phyloP scores from a whole-genome alignment of 129 eudicot genomes.

The Dittrichia graveolens region DNA sequence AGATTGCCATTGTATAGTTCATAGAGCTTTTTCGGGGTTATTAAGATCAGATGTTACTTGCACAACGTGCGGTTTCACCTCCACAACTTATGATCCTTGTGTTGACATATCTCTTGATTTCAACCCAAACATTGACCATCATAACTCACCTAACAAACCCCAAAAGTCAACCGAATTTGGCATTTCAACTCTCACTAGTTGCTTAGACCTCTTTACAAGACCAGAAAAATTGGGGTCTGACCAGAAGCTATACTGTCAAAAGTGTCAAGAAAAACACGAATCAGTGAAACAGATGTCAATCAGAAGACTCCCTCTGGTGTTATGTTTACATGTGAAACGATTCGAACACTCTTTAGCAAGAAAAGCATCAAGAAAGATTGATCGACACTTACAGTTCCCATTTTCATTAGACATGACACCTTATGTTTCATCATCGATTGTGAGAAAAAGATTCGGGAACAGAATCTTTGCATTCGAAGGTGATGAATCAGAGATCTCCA shows the following conservation, averaged over 20 bases:
- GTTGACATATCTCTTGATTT: conserved; percentile 71
- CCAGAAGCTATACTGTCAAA: conserved; percentile 60
- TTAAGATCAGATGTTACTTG: conserved; percentile 77
- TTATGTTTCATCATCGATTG: conserved; percentile 59
- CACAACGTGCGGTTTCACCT: conserved; percentile 67
- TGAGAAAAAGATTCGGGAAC: conserved; percentile 66
- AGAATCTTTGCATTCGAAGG: conserved; percentile 63
- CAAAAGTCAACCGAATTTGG: conserved; percentile 46
- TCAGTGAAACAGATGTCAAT: conserved; percentile 72
- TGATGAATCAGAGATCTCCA: conserved; percentile 57
- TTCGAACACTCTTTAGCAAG: conserved; percentile 61
- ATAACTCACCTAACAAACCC: conserved; percentile 39
- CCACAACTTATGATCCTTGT: conserved; percentile 75
- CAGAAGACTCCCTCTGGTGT: conserved; percentile 55
- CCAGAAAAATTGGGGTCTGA: conserved; percentile 72
- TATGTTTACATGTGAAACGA: conserved; percentile 67
- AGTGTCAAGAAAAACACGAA: conserved; percentile 56
- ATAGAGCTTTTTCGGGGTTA: conserved; percentile 65
- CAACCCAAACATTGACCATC: conserved; percentile 31
- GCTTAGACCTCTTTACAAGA: conserved; percentile 71
- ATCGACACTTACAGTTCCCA: conserved; percentile 63
- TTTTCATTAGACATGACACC: conserved; percentile 79
- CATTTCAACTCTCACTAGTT: conserved; percentile 50
- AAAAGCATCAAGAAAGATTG: conserved; percentile 64
- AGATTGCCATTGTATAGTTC: conserved; percentile 78